Conservation (phyloP, 805 yeast genomes). For the Zygotorulaspora chibaensis region DNA sequence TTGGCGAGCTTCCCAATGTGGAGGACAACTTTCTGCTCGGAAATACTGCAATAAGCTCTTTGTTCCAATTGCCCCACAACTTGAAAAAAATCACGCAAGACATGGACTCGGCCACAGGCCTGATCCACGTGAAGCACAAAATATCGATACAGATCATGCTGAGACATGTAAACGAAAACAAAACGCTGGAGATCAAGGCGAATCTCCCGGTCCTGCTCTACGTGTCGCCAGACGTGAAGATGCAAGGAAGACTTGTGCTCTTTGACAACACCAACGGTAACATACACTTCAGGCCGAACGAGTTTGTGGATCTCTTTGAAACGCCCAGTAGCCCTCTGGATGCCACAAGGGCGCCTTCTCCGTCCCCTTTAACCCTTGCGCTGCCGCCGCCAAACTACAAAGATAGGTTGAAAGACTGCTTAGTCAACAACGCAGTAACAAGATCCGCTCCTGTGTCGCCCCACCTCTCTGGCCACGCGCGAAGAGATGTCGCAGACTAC, state of each 20-base stretch:
- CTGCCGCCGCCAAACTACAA: slow-evolving; percentile 21
- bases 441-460: slow-evolving; percentile 1
- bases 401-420: slow-evolving; percentile 33
- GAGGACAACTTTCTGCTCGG: slow-evolving; percentile 38
- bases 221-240: slow-evolving; percentile 69
- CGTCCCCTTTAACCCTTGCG: slow-evolving; percentile 7
- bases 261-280: slow-evolving; percentile 37
- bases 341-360: slow-evolving; percentile 3
- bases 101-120: slow-evolving; percentile 59
- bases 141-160: slow-evolving; percentile 67
- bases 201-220: slow-evolving; percentile 71
- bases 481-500: neutral
- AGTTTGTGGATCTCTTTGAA: slow-evolving; percentile 31
- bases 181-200: slow-evolving; percentile 80
- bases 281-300: slow-evolving; percentile 41
- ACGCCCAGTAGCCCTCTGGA: neutral
- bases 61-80: slow-evolving; percentile 62
- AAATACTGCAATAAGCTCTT: slow-evolving; percentile 59
- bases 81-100: slow-evolving; percentile 77
- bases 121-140: slow-evolving; percentile 76
- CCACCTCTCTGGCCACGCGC: slow-evolving; percentile 9
- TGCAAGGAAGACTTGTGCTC: slow-evolving; percentile 41
- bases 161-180: slow-evolving; percentile 57
- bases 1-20: slow-evolving; percentile 40
- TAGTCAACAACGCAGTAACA: neutral